These are phyloP conservation scores for Solanum pimpinellifolium DNA, from an alignment of 257 asterid genomes.

Conservation along the genomic window DNA sequence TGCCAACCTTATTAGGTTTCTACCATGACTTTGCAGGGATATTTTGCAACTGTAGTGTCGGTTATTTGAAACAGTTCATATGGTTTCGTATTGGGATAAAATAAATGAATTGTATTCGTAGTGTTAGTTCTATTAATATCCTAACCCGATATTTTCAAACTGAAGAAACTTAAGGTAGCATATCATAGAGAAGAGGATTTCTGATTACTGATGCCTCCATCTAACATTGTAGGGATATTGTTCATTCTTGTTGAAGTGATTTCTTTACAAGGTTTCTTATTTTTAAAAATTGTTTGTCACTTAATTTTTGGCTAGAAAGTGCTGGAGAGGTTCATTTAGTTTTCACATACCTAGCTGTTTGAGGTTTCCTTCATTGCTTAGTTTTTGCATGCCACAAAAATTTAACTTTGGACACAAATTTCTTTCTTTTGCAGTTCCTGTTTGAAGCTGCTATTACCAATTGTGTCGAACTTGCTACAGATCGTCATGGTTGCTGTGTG, in stretches of 20 bases:
- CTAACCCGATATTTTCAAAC: background rate
- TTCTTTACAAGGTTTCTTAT: background rate
- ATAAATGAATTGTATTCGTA: background rate
- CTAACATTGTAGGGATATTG: background rate
- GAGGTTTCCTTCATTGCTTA: background rate
- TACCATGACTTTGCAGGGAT: background rate
- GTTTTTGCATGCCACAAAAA: background rate
- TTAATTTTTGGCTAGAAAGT: background rate
- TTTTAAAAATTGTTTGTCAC: background rate
- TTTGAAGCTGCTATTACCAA: slow-evolving; percentile 77
- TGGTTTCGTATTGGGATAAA: background rate
- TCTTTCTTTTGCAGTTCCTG: slow-evolving; percentile 54
- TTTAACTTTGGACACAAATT: background rate
- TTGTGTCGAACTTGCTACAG: slow-evolving; percentile 82
- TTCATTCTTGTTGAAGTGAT: background rate
- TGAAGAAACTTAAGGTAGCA: background rate
- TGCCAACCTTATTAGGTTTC: background rate
- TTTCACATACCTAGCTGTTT: background rate
- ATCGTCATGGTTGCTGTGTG: slow-evolving; percentile 94
- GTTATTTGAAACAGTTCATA: background rate
- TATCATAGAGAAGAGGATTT: background rate
- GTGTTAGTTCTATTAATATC: background rate
- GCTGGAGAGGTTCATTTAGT: background rate
- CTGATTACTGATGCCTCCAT: background rate
- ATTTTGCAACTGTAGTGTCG: background rate